A percentile compares a stretch with the other conserved stretches of the same genome.
Evolutionary conservation across 352 stramenopile genomes (phyloP).

Genomic region (Phytophthora podocarpi): DNA sequence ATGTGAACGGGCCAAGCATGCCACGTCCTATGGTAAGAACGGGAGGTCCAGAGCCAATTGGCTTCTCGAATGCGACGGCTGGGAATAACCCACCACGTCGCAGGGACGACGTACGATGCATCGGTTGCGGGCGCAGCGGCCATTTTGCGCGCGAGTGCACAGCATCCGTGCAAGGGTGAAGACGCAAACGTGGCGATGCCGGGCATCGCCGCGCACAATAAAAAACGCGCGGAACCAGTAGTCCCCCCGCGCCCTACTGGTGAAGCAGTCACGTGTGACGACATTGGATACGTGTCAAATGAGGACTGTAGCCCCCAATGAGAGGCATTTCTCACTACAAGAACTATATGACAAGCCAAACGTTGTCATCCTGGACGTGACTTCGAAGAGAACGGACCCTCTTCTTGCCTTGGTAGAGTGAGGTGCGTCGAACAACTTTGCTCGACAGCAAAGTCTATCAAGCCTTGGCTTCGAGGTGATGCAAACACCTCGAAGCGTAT

Average conservation of each 20-base stretch:
- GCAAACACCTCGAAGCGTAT: not conserved
- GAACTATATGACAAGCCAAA: too few species aligned
- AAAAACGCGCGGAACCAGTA: not conserved
- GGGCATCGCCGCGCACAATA: too few species aligned
- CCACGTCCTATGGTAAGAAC: too few species aligned
- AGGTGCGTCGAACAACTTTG: not conserved
- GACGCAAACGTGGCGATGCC: too few species aligned
- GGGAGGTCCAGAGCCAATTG: too few species aligned
- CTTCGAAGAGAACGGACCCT: too few species aligned
- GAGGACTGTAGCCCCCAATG: not conserved
- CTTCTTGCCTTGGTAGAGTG: not conserved
- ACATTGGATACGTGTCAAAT: not conserved
- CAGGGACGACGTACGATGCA: not conserved
- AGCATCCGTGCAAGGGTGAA: not conserved
- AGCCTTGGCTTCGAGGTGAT: not conserved
- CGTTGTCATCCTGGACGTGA: too few species aligned
- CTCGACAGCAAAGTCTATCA: not conserved
- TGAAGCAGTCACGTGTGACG: too few species aligned
- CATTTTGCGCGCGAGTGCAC: not conserved
- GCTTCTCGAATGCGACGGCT: not conserved
- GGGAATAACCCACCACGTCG: too few species aligned
- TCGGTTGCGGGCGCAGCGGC: not conserved
- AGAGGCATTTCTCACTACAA: too few species aligned
- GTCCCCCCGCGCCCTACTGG: not conserved
- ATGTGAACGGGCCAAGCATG: too few species aligned